phyloP scores from a whole-genome alignment of 768 basidiomycete species.

The Imleria badia region DNA sequence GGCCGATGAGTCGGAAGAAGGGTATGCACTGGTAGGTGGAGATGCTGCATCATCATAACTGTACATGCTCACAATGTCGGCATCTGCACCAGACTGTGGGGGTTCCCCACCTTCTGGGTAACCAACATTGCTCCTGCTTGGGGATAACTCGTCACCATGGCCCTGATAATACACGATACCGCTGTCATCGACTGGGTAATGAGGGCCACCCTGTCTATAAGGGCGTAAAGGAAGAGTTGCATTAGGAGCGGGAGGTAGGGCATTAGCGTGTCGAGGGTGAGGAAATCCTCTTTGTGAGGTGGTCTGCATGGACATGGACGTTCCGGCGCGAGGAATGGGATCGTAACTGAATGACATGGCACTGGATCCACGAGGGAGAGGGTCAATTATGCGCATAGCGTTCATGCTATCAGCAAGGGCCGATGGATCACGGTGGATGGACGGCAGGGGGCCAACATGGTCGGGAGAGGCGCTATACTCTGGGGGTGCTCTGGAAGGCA shows the following conservation, averaged over 20 bases:
- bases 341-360: slow-evolving; percentile 36
- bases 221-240: slow-evolving; percentile 18
- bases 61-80: slow-evolving; percentile 37
- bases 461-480: slow-evolving; percentile 30
- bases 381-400: slow-evolving; percentile 51
- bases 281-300: slow-evolving; percentile 29
- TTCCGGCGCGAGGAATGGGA: slow-evolving; percentile 53
- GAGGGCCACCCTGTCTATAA: slow-evolving; percentile 26
- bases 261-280: slow-evolving; percentile 42
- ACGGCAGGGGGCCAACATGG: slow-evolving; percentile 29
- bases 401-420: slow-evolving; percentile 51
- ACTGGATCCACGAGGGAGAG: slow-evolving; percentile 31
- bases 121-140: slow-evolving; percentile 29
- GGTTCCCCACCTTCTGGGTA: slow-evolving; percentile 26
- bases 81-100: slow-evolving; percentile 30
- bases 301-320: slow-evolving; percentile 54
- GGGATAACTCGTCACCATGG: slow-evolving; percentile 9
- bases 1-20: slow-evolving; percentile 23
- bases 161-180: slow-evolving; percentile 14
- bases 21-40: slow-evolving; percentile 31
- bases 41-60: slow-evolving; percentile 39
- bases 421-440: slow-evolving; percentile 42
- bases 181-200: slow-evolving; percentile 36
- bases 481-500: slow-evolving; percentile 40
- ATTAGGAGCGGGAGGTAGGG: slow-evolving; percentile 37